Conservation (phyloP, 371 early-diverging fungal species). For the Dichotomocladium elegans region DNA sequence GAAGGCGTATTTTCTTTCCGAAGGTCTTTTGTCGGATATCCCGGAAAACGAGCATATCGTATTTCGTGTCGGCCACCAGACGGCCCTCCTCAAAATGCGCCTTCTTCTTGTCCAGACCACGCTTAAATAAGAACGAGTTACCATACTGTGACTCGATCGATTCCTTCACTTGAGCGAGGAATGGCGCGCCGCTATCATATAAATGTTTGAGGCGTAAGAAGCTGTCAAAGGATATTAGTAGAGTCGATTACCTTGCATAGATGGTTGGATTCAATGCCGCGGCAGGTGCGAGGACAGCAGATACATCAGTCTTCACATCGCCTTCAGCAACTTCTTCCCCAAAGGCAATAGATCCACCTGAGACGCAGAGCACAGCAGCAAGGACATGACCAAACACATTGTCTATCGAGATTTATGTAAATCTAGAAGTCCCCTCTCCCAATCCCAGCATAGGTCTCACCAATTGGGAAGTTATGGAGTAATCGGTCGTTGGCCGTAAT, state of each 20-base stretch:
- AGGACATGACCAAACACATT: constrained; percentile 35
- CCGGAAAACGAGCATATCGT: constrained; percentile 48
- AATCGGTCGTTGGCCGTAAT: constrained; percentile 36
- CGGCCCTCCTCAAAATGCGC: constrained; percentile 36
- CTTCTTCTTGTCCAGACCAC: constrained; percentile 36
- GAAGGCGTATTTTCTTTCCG: constrained; percentile 79
- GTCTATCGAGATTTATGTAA: no score
- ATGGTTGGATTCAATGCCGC: constrained; percentile 74
- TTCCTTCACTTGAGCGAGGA: constrained; percentile 29
- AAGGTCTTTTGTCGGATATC: constrained; percentile 59
- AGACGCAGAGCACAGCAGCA: constrained; percentile 25
- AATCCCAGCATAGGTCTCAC: constrained; percentile 10
- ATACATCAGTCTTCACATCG: constrained; percentile 34
- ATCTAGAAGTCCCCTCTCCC: not conserved
- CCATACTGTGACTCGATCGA: constrained; percentile 35
- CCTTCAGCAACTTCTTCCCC: constrained; percentile 65
- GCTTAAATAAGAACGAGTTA: constrained; percentile 40
- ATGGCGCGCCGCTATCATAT: constrained; percentile 43
- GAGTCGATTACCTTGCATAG: constrained; percentile 47
- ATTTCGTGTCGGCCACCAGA: constrained; percentile 39
- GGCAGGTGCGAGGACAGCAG: constrained; percentile 10
- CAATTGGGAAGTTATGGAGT: constrained; percentile 36
- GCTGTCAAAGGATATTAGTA: no score
- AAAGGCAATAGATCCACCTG: constrained; percentile 75
- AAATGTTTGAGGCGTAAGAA: not conserved